Evolutionary conservation across 768 basidiomycete species (phyloP), one percentile per base, ranked within the genome.

Genomic region (Pleurotus djamor): DNA sequence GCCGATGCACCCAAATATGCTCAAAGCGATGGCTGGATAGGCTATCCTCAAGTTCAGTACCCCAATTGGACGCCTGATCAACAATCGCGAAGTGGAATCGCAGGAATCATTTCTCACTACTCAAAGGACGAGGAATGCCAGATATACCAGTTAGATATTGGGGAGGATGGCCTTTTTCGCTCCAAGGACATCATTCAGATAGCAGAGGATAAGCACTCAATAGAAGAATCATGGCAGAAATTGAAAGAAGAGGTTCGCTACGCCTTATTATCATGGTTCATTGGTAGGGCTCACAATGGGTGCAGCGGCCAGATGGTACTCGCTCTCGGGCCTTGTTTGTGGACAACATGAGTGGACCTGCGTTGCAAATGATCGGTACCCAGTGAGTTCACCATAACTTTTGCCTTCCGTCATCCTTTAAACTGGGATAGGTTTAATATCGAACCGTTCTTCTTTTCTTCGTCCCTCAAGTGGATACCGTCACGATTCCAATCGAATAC

Each of bases 401-500:
- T 9, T 17, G 13, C n/a, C 14, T 7, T 32, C 38, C 10, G 21
- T 28, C 21, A 21, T 33, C 34, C 6, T 45, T 28, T 28, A 3
- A 38, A 12, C 47, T 32, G n/a, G 14, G 36, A 36, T 33, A 82
- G 85, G 65, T 84, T 80, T 63, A 75, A 78, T 43, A 79, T 87
- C 48, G 86, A 88, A 61, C 86, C 86, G 0, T 88, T 87, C 67
- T 88, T 85, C 69, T 88, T 82, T 63, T 85, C 85, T 0, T 86
- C 86, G 0, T 83, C 84, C 12, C 63, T 85, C 2, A 86, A 83
- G 60, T 86, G 85, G 85, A 89, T 87, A 61, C 87, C 87, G 1
- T 83, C 84, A 1, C 79, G 85, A 56, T 89, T 82, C 54, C 81
- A 85, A 61, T 85, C 86, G 63, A 79, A 76, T 51, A 59, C 78